phyloP scores from a whole-genome alignment of 108 stramenopile genomes.

The Skeletonema tropicum region DNA sequence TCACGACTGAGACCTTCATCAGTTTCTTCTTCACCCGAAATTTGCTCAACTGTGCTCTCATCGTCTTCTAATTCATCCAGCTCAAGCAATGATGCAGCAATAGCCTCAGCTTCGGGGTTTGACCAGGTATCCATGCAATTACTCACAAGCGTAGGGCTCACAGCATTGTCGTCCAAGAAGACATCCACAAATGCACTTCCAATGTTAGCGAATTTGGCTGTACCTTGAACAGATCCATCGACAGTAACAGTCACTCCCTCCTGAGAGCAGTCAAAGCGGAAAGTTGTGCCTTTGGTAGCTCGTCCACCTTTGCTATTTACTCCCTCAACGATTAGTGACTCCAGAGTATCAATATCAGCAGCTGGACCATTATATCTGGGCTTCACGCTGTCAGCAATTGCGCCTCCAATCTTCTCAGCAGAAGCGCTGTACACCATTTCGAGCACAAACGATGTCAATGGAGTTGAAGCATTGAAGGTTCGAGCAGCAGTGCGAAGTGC shows the following conservation, averaged over 20 bases:
- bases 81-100: too few relatives aligned
- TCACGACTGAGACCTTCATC: neutral
- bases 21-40: neutral
- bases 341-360: constrained; percentile 49
- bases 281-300: too few relatives aligned
- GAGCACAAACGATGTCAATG: too few relatives aligned
- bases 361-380: constrained; percentile 47
- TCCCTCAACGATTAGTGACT: constrained; percentile 49
- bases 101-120: neutral
- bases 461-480: too few relatives aligned
- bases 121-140: constrained; percentile 54
- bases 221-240: too few relatives aligned
- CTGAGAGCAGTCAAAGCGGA: too few relatives aligned
- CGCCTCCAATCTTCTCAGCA: too few relatives aligned
- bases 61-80: too few relatives aligned
- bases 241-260: too few relatives aligned
- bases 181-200: constrained; percentile 61
- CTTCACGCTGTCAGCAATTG: constrained; percentile 79
- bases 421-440: too few relatives aligned
- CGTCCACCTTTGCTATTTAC: constrained; percentile 65
- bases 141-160: constrained; percentile 63
- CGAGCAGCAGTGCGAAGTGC: constrained; percentile 54
- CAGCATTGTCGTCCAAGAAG: constrained; percentile 80
- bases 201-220: constrained; percentile 57
- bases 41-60: too few relatives aligned